Base-by-base conservation (phyloP, 192 early-diverging fungal genomes). In the Mortierella hygrophila region DNA sequence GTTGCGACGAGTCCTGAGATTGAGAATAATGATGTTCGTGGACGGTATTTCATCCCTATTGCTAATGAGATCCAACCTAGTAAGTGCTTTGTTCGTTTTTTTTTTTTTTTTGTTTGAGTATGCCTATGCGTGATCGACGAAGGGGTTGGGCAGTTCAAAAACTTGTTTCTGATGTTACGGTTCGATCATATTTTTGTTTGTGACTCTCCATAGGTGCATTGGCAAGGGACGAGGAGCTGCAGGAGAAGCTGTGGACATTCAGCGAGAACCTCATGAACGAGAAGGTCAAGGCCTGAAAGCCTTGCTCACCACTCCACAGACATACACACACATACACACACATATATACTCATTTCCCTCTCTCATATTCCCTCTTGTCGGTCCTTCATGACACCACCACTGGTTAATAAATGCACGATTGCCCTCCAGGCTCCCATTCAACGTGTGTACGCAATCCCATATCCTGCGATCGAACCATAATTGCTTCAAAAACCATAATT, bases 1-100 rank as follows among this genome's bases (percentile, higher is more conserved):
- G 35, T 82, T 52, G 89, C 91, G 15, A 92, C 90, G 6, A 91
- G 90, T 29, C 91, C 91, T 38, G 84, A 92, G 72, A 71, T 91
- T 65, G 85, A 88, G 77, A 68, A 88, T 38, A 85, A 88, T 55
- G 82, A 89, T 82, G 38, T 77, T 16, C 63, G 85, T n/a, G 80
- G 80, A 49, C 29, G 60, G 37, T 82, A 82, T 54, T 88, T 82
- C 37, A 71, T 76, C 18, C 85, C 85, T 6, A 72, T 72, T 76
- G 76, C 63, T 1, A 63, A 72, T 37, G 72, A 55, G 75, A 57
- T 72, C 63, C 44, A 77, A 4, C 49, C 73, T 38, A 68, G 79
- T 80, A 60, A 76, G 74, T 76, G 3, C 1, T 26, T 42, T 13
- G 37, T 72, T 72, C 29, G 37, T 38, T 5, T 41, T 72, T 72